A percentile compares a stretch with the other conserved stretches of the same genome.
These are phyloP conservation scores for Gossypium thurberi DNA, from an alignment of 345 rosid species.

Conservation along the genomic window DNA sequence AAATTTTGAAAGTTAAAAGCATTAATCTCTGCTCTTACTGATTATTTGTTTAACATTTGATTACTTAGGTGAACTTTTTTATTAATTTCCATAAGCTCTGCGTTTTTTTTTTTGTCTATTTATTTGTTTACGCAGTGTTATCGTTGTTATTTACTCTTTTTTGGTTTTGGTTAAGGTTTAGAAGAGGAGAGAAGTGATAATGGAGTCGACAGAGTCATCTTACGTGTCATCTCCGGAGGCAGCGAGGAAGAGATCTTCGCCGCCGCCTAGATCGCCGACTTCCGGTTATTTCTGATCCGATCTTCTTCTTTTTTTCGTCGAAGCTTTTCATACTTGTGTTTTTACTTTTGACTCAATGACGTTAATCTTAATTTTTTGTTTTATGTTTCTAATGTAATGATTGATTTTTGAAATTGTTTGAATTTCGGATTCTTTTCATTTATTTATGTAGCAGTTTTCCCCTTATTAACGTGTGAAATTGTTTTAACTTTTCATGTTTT, in stretches of 20 bases:
- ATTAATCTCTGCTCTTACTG: neutral
- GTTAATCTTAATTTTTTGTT: neutral
- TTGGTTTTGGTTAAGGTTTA: neutral
- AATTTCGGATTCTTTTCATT: neutral
- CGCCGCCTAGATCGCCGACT: constrained; percentile 57
- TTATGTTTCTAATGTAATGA: neutral
- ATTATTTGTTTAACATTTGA: neutral
- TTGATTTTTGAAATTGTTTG: constrained; percentile 1
- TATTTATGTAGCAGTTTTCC: neutral
- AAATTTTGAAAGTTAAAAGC: neutral
- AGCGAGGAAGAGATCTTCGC: constrained; percentile 56
- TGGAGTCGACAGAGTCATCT: constrained; percentile 91
- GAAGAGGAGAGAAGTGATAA: constrained; percentile 18
- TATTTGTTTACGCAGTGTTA: neutral
- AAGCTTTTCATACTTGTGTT: neutral
- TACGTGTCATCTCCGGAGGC: constrained; percentile 79
- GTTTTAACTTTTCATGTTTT: neutral
- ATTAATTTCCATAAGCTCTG: constrained; percentile 1
- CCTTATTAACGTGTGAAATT: neutral
- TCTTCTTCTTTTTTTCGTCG: constrained; percentile 17
- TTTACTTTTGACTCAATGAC: constrained; percentile 2
- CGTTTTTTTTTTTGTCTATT: neutral
- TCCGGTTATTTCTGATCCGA: constrained; percentile 61
- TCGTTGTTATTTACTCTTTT: neutral
- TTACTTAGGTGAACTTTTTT: neutral